Evolutionary conservation across 345 rosid species (phyloP).

Genomic region (Fremontodendron californicum): DNA sequence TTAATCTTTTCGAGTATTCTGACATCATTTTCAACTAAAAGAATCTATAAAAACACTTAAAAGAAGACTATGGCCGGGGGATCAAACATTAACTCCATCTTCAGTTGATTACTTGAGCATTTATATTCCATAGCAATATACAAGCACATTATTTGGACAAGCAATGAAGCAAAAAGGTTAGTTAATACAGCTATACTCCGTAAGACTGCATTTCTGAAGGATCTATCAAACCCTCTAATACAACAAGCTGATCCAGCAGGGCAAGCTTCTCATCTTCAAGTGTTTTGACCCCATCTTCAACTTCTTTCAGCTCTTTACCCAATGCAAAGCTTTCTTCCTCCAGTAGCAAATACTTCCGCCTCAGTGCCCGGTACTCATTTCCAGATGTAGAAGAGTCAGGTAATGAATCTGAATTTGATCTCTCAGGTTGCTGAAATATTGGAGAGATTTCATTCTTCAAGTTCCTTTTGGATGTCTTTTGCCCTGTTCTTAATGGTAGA

Average conservation of each 20-base stretch:
- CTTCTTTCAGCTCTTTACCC: conserved; percentile 60
- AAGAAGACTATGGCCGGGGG: too few species aligned
- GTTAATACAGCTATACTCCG: not conserved
- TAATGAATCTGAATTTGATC: conserved; percentile 63
- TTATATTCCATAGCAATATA: not conserved
- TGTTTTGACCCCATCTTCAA: conserved; percentile 55
- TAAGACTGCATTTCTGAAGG: conserved; percentile 42
- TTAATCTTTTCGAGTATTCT: too few species aligned
- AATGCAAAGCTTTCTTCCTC: conserved; percentile 69
- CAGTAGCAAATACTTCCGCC: conserved; percentile 60
- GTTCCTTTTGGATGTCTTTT: conserved; percentile 42
- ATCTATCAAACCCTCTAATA: conserved; percentile 80
- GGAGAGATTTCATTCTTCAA: conserved; percentile 40
- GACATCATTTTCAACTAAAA: too few species aligned
- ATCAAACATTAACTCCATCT: not conserved
- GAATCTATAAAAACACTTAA: too few species aligned
- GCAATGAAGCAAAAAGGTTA: not conserved
- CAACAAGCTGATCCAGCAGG: conserved; percentile 78
- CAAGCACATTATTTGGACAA: not conserved
- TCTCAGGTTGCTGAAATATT: conserved; percentile 46
- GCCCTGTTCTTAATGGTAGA: conserved; percentile 21
- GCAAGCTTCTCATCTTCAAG: conserved; percentile 73
- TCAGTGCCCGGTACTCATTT: conserved; percentile 59
- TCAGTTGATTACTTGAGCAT: not conserved
- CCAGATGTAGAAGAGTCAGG: conserved; percentile 53